A percentile compares a stretch with the other conserved stretches of the same genome.
Evolutionary conservation across 352 stramenopile species (phyloP).

Genomic region (Pythium vanterpoolii): DNA sequence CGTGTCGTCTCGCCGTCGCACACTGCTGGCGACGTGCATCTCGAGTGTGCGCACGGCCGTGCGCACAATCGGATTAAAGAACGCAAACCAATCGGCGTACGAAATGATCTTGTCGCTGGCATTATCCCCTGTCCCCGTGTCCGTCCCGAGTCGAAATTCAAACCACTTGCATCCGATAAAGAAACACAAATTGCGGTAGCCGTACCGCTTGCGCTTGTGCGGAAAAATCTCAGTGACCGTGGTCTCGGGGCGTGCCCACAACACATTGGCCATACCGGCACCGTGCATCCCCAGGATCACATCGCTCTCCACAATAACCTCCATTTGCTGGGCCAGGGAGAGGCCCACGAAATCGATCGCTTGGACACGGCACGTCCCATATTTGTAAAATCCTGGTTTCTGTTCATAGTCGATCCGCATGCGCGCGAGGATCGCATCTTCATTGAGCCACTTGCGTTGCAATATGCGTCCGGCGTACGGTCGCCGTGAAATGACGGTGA

Average conservation of each 20-base stretch:
- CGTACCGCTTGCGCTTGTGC: conserved; percentile 43
- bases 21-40: neutral
- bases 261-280: conserved; percentile 71
- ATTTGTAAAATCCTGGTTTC: neutral
- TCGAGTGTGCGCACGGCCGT: neutral
- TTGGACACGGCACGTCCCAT: conserved; percentile 35
- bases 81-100: conserved; percentile 45
- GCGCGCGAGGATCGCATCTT: conserved; percentile 21
- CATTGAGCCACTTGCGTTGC: conserved; percentile 32
- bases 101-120: conserved; percentile 47
- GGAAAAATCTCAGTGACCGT: conserved; percentile 77
- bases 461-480: conserved; percentile 22
- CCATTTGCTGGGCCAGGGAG: conserved; percentile 64
- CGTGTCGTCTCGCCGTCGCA: no score
- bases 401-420: conserved; percentile 27
- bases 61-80: conserved; percentile 45
- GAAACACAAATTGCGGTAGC: conserved; percentile 77
- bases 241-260: conserved; percentile 55
- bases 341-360: conserved; percentile 63
- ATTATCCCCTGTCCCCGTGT: conserved; percentile 37
- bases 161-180: conserved; percentile 67
- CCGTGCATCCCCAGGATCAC: conserved; percentile 83
- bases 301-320: conserved; percentile 53
- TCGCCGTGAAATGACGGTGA: conserved; percentile 32
- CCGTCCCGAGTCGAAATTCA: conserved; percentile 29